Base-by-base conservation (phyloP, 176 grass and related monocot species). In the Avena eriantha region DNA sequence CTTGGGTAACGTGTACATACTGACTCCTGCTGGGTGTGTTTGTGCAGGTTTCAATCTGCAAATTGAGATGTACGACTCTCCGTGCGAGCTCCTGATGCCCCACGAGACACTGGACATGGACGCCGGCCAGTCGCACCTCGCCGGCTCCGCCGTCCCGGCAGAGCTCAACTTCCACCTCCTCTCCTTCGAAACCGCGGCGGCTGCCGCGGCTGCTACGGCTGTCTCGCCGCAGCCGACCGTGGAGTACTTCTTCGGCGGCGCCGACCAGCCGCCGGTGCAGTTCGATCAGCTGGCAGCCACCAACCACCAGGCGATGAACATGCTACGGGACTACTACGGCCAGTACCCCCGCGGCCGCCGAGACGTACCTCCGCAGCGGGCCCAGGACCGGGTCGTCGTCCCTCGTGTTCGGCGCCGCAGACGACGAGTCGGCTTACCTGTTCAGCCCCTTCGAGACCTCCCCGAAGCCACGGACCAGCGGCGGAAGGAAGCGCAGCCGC, bases 91-190 rank as follows among this genome's bases (percentile, higher is more conserved):
- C 22, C 87, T 92, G 66, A 86, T 87, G 74, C 76, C 82, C 16
- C 82, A 90, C 45, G 89, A 91, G 54, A 59, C 15, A 36, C 45
- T 76, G 47, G 84, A 85, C 51, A 45, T 91, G 31, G 87, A 78
- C 48, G 85, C 33, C 49, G 80, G 73, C 48, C 89, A 86, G 58
- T 48, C 87, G 51, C 87, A 89, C 61, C 67, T 80, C 33, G 11
- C 61, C 34, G 49, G 71, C 53, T 80, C 77, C 51, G 60, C 64
- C 55, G 79, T 69, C 11, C 73, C 71, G 1, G 13, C 80, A 3
- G 81, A 91, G 84, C 77, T 87, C 81, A 90, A 90, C 73, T 90
- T 95, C 81, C 88, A 91, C 46, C 36, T 87, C 75, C 78, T 90
- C 21, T 86, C 78, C 56, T 87, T 79, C n/a, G 80, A 81, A 22